phyloP scores from a whole-genome alignment of 257 asterid genomes.

The Jacaranda copaia region DNA sequence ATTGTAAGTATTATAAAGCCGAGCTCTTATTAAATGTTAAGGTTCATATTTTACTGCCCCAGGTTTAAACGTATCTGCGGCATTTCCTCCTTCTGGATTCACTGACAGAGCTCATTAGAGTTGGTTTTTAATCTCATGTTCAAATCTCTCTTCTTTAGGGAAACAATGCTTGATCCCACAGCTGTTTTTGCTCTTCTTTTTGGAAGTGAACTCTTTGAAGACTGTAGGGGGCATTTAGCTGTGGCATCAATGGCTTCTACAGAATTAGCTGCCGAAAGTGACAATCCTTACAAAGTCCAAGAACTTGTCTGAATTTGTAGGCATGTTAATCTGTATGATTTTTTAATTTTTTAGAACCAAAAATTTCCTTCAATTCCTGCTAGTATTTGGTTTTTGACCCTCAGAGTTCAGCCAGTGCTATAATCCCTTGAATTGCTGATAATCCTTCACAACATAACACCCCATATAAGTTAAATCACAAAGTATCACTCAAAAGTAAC shows the following conservation, averaged over 20 bases:
- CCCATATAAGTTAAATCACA: no score
- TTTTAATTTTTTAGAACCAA: neutral
- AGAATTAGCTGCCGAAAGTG: constrained; percentile 59
- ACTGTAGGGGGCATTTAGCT: constrained; percentile 80
- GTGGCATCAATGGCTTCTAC: constrained; percentile 94
- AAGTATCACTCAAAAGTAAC: neutral
- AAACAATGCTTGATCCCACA: constrained; percentile 89
- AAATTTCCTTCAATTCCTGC: neutral
- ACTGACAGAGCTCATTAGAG: no score
- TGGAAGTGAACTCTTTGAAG: constrained; percentile 95
- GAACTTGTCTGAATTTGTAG: no score
- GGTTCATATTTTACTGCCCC: no score
- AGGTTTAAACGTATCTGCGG: no score
- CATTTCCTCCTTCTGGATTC: no score
- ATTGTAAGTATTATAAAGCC: no score
- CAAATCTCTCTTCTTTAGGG: constrained; percentile 49
- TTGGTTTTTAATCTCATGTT: neutral
- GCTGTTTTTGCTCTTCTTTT: constrained; percentile 92
- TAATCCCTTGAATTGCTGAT: no score
- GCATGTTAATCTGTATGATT: constrained; percentile 1
- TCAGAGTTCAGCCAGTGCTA: neutral
- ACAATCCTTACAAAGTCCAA: constrained; percentile 67
- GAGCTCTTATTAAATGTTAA: no score
- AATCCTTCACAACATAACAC: no score
- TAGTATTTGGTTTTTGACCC: no score